These are phyloP conservation scores for Hyaloperonospora brassicae DNA, from an alignment of 352 stramenopile genomes.

Conservation along the genomic window DNA sequence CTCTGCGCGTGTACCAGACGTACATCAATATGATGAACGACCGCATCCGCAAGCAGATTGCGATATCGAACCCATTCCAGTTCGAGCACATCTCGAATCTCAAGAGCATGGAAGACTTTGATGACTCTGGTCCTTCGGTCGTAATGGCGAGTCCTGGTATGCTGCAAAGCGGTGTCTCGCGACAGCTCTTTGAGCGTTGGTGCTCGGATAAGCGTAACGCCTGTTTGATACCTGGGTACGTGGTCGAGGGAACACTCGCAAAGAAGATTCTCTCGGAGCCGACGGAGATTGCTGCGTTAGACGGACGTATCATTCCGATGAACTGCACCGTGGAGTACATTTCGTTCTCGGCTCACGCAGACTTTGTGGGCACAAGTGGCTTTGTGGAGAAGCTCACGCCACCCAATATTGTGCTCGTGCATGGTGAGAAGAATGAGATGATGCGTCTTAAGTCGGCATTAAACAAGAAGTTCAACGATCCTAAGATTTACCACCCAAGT, in stretches of 20 bases:
- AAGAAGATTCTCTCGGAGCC: conserved; percentile 96
- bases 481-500: conserved; percentile 73
- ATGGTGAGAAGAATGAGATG: conserved; percentile 98
- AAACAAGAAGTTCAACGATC: conserved; percentile 85
- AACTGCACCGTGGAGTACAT: conserved; percentile 96
- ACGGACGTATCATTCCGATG: conserved; percentile 90
- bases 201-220: conserved; percentile 96
- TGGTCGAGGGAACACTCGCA: conserved; percentile 95
- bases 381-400: conserved; percentile 93
- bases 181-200: conserved; percentile 97
- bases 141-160: conserved; percentile 99
- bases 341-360: conserved; percentile 95
- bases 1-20: conserved; percentile 97
- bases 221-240: conserved; percentile 98
- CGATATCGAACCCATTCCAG: conserved; percentile 96
- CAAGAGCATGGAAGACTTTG: conserved; percentile 95
- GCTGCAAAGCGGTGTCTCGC: conserved; percentile 96
- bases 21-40: conserved; percentile 99
- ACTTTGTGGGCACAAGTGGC: conserved; percentile 94
- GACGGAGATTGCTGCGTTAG: conserved; percentile 92
- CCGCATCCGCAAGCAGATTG: conserved; percentile 94
- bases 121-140: conserved; percentile 95
- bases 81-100: conserved; percentile 97
- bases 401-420: conserved; percentile 92
- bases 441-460: conserved; percentile 91